Base-by-base conservation (phyloP, 331 rosid species). In the Cydonia oblonga region DNA sequence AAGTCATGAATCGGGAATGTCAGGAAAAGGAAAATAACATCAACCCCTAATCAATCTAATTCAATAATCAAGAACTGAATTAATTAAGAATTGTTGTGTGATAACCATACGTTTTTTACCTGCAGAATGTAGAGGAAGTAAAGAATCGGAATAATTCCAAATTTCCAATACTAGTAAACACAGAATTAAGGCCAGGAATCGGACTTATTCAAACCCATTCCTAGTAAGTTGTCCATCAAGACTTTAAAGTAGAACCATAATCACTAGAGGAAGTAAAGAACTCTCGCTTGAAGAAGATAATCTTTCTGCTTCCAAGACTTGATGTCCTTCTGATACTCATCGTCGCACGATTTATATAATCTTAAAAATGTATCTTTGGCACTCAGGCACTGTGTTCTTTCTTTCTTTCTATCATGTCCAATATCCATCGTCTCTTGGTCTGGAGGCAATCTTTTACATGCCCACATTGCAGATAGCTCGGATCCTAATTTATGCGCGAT, bases 241-340 rank as follows among this genome's bases (percentile, higher is more conserved):
- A 40, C 57, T 22, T n/a, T n/a, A n/a, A n/a, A n/a, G n/a, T n/a
- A n/a, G n/a, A 65, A 35, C 29, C 62, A 20, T 23, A 23, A 7
- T 9, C 62, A 56, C 11, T 56, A 30, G 52, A 24, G 64, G 20
- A 58, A 49, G 28, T 68, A 15, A 46, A 59, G 15, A 35, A 54
- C 29, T 79, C 68, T 64, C 35, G 16, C 23, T 64, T 24, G 68
- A 26, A 73, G 64, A 57, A 46, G 69, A 30, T 6, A 53, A 65
- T 46, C 33, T 52, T 66, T 51, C 71, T 25, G 54, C 42, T 74
- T 79, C 75, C 66, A 12, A 68, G 8, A 61, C 69, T 62, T 1
- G 79, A 14, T 18, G 64, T 53, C 54, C 63, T 79, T n/a, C 52
- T 56, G 60, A 80, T 80, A 69, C 42, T 74, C 76, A 63, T 40